Conservation (phyloP, 1,139 yeast species). For the Scheffersomyces lignicola region DNA sequence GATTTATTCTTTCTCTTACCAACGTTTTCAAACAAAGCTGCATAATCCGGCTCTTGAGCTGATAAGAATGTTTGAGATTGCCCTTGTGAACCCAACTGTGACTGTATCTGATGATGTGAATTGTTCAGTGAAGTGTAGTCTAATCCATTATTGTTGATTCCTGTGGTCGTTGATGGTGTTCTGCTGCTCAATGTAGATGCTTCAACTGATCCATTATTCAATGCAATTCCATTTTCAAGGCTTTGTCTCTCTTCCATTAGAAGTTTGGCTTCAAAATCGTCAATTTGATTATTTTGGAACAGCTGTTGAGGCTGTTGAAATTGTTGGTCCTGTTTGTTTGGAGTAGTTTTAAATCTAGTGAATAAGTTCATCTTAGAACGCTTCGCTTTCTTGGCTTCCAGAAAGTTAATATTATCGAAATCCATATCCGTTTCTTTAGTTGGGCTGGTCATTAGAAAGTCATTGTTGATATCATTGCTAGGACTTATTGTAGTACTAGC, state of each 20-base stretch:
- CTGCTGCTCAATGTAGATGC: slow-evolving; percentile 20
- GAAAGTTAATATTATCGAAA: slow-evolving; percentile 16
- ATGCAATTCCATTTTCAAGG: slow-evolving; percentile 10
- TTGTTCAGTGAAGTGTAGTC: slow-evolving; percentile 14
- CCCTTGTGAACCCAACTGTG: slow-evolving; percentile 5
- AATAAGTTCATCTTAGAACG: slow-evolving; percentile 40
- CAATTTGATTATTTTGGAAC: no score
- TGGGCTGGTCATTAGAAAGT: slow-evolving; percentile 21
- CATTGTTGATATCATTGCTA: slow-evolving; percentile 11
- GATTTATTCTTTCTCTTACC: slow-evolving; percentile 40
- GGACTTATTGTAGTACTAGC: slow-evolving; percentile 1
- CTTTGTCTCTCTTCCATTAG: slow-evolving; percentile 2
- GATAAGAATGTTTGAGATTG: slow-evolving; percentile 3
- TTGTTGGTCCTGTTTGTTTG: slow-evolving; percentile 23
- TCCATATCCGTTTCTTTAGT: slow-evolving; percentile 24
- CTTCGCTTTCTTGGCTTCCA: slow-evolving; percentile 27
- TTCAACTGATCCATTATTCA: slow-evolving; percentile 12
- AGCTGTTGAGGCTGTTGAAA: not conserved
- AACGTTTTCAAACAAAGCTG: slow-evolving; percentile 46
- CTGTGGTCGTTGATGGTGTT: slow-evolving; percentile 26
- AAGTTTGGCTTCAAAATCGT: slow-evolving; percentile 2
- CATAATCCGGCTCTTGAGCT: slow-evolving; percentile 42
- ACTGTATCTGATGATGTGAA: slow-evolving; percentile 12
- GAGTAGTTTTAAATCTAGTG: slow-evolving; percentile 43
- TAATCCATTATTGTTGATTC: slow-evolving; percentile 12